Percentiles rank a stretch among this genome's conserved stretches.
phyloP scores from a whole-genome alignment of 495 filamentous ascomycete genomes.

The Xylaria telfairii region DNA sequence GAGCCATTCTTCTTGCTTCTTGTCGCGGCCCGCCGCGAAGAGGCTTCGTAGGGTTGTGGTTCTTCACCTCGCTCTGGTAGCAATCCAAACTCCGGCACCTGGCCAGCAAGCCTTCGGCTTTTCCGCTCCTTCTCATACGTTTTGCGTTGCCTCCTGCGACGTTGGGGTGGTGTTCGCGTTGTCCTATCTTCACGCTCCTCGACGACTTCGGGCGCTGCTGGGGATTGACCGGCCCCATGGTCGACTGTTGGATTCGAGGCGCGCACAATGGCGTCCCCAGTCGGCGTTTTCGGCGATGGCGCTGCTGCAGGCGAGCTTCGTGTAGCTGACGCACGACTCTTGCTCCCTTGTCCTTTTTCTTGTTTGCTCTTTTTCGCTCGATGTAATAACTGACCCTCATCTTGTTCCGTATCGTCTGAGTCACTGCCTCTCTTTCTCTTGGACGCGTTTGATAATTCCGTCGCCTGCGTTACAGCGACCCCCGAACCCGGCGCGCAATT shows the following conservation, averaged over 20 bases:
- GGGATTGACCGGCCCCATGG: not conserved
- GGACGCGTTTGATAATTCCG: not conserved
- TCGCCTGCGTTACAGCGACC: not conserved
- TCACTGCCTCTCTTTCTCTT: not conserved
- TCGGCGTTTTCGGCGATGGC: not conserved
- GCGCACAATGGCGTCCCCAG: not conserved
- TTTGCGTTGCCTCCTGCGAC: constrained; percentile 26
- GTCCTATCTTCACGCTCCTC: constrained; percentile 16
- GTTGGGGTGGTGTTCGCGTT: constrained; percentile 23
- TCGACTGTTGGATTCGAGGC: not conserved
- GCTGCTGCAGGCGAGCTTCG: not conserved
- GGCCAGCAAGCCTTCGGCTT: constrained; percentile 29
- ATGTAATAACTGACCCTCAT: not conserved
- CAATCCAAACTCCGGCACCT: constrained; percentile 33
- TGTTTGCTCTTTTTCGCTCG: not conserved
- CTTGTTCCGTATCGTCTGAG: constrained; percentile 2
- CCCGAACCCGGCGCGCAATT: not conserved
- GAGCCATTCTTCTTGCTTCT: not conserved
- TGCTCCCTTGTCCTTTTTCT: not conserved
- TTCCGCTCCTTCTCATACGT: constrained; percentile 24
- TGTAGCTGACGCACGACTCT: not conserved
- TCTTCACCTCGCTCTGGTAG: constrained; percentile 30
- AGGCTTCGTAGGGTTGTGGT: not conserved
- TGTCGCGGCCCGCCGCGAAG: not conserved
- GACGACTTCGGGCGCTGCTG: not conserved